Percentiles rank a stretch among this genome's conserved stretches.
phyloP scores from a whole-genome alignment of 371 early-diverging fungal species.

The Funneliformis caledonium region DNA sequence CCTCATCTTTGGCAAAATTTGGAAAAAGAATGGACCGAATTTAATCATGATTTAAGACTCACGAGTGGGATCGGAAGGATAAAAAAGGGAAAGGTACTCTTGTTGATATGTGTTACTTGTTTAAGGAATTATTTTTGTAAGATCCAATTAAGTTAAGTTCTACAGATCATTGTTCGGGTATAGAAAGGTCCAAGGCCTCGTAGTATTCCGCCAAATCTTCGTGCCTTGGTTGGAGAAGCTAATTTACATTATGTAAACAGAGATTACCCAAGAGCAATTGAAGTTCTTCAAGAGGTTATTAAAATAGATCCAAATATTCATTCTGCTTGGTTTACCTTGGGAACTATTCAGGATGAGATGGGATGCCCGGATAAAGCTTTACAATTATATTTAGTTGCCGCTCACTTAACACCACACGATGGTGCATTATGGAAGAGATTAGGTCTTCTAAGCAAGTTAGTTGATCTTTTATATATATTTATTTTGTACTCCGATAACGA shows the following conservation, averaged over 20 bases:
- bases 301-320: constrained; percentile 69
- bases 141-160: not conserved
- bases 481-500: not conserved
- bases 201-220: constrained; percentile 57
- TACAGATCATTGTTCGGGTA: not conserved
- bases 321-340: constrained; percentile 88
- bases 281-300: constrained; percentile 75
- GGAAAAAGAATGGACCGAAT: constrained; percentile 38
- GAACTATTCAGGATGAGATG: constrained; percentile 88
- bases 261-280: constrained; percentile 71
- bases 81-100: constrained; percentile 22
- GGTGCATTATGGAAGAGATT: constrained; percentile 85
- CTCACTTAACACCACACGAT: constrained; percentile 84
- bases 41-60: constrained; percentile 32
- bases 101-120: not conserved
- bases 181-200: constrained; percentile 41
- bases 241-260: constrained; percentile 72
- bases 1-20: constrained; percentile 38
- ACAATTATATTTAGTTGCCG: constrained; percentile 86
- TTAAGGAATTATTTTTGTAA: not conserved
- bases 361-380: constrained; percentile 77
- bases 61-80: constrained; percentile 37
- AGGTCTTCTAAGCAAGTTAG: constrained; percentile 72
- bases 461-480: not conserved
- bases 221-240: constrained; percentile 71